A percentile compares a stretch with the other conserved stretches of the same genome.
Evolutionary conservation across 148 eudicot genomes (phyloP).

Genomic region (Persicaria maculosa): DNA sequence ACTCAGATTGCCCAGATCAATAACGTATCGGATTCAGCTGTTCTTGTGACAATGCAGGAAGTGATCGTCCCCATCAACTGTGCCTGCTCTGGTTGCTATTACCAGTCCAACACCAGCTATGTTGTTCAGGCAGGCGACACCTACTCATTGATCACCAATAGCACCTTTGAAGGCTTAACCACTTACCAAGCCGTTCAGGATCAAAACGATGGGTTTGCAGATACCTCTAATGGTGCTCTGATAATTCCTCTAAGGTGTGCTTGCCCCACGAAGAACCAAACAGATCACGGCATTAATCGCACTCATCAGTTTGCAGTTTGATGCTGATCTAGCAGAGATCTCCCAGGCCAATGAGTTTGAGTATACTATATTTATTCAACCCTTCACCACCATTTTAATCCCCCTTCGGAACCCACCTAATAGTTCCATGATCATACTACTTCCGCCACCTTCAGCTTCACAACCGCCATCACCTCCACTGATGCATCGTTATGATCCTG

Average conservation of each 20-base stretch:
- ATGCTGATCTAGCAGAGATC: conserved; percentile 34
- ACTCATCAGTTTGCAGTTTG: conserved; percentile 33
- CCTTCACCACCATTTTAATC: conserved; percentile 62
- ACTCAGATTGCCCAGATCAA: conserved; percentile 42
- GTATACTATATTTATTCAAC: too few species aligned
- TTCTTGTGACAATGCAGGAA: conserved; percentile 21
- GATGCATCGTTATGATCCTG: conserved; percentile 14
- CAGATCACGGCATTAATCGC: conserved; percentile 36
- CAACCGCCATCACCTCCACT: conserved; percentile 12
- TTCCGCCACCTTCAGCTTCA: conserved; percentile 21
- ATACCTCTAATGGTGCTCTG: conserved; percentile 32
- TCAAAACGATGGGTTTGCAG: too few species aligned
- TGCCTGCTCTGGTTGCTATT: conserved; percentile 59
- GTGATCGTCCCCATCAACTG: conserved; percentile 23
- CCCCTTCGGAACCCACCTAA: conserved; percentile 56
- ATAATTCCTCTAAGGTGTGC: conserved; percentile 74
- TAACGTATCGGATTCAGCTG: conserved; percentile 20
- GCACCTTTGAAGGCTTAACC: conserved; percentile 54
- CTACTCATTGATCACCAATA: conserved; percentile 16
- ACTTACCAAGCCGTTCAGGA: conserved; percentile 53
- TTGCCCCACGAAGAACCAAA: conserved; percentile 71
- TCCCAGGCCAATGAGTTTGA: conserved; percentile 66
- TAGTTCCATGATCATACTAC: conserved; percentile 30
- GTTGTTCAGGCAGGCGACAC: conserved; percentile 13
- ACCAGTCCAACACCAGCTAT: conserved; percentile 26